Evolutionary conservation across 306 rosid species (phyloP), one percentile per base, ranked within the genome.

Genomic region (Fagus sylvatica): DNA sequence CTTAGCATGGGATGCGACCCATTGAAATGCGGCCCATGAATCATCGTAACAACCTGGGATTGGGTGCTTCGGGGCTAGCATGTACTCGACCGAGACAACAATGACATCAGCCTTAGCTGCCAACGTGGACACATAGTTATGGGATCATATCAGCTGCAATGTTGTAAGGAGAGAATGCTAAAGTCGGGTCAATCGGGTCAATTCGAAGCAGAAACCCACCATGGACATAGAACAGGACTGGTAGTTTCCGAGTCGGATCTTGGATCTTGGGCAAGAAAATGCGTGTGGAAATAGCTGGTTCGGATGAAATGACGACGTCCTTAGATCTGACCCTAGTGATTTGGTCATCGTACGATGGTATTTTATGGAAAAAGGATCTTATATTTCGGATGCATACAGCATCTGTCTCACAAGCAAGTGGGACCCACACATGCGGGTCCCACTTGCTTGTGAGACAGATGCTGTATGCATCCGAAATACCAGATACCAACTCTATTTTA

Each of bases 171-270:
- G 12, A n/a, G 59, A 84, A 87, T 13, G 90, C 82, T n/a, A n/a
- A n/a, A n/a, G n/a, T n/a, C n/a, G n/a, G n/a, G n/a, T n/a, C n/a
- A n/a, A n/a, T n/a, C n/a, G n/a, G n/a, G n/a, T n/a, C n/a, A n/a
- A 84, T 10, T 22, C 62, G 17, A 81, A 37, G 54, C 84, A n/a
- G 77, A 87, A 87, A 0, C 73, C 88, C 90, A 1, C 90, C 90
- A 40, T 83, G 90, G 53, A 83, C n/a, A 79, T 80, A 83, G 4
- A 72, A 28, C 11, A 81, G 61, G 40, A 83, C 69, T 0, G 90
- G 85, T 9, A 80, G 77, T 60, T 74, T 78, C 40, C 42, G 49
- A 33, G 19, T 56, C 7, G 48, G 62, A 15, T 69, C 37, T 5
- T 60, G 22, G n/a, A 46, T 28, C 53, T 39, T 43, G 55, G 87